phyloP scores from a whole-genome alignment of 495 filamentous ascomycete genomes.

The Cercophora samala region DNA sequence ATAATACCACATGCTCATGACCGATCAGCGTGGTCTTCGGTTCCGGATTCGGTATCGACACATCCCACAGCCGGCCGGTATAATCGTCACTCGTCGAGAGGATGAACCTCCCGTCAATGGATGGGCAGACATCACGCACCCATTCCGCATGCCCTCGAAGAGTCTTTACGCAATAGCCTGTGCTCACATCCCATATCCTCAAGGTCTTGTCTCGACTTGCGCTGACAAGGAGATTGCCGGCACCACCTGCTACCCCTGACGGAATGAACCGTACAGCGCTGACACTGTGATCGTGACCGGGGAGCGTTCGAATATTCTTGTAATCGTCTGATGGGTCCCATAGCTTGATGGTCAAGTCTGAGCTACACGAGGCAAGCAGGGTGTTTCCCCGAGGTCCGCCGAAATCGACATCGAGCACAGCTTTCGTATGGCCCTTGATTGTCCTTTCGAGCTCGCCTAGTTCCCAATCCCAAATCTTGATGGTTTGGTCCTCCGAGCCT shows the following conservation, averaged over 20 bases:
- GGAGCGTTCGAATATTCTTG: constrained; percentile 90
- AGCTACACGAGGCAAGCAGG: constrained; percentile 84
- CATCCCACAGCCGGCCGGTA: constrained; percentile 82
- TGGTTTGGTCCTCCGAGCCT: constrained; percentile 81
- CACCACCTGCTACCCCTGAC: constrained; percentile 63
- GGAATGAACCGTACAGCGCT: constrained; percentile 87
- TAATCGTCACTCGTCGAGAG: constrained; percentile 79
- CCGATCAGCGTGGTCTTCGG: constrained; percentile 77
- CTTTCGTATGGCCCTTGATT: constrained; percentile 88
- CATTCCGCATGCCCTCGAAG: constrained; percentile 80
- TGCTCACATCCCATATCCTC: constrained; percentile 88
- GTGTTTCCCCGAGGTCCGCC: constrained; percentile 83
- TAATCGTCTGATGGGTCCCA: constrained; percentile 96
- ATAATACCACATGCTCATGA: constrained; percentile 87
- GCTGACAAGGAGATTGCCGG: constrained; percentile 75
- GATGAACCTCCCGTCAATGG: constrained; percentile 77
- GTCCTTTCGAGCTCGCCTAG: constrained; percentile 88
- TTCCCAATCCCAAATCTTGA: constrained; percentile 99
- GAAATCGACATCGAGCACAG: constrained; percentile 86
- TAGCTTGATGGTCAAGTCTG: constrained; percentile 89
- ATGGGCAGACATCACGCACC: constrained; percentile 82
- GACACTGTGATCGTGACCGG: constrained; percentile 90
- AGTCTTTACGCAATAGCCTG: constrained; percentile 87
- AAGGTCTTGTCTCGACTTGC: constrained; percentile 80
- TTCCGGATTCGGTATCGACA: constrained; percentile 64